Conservation (phyloP, 176 grass and related monocot genomes). For the Areca catechu region DNA sequence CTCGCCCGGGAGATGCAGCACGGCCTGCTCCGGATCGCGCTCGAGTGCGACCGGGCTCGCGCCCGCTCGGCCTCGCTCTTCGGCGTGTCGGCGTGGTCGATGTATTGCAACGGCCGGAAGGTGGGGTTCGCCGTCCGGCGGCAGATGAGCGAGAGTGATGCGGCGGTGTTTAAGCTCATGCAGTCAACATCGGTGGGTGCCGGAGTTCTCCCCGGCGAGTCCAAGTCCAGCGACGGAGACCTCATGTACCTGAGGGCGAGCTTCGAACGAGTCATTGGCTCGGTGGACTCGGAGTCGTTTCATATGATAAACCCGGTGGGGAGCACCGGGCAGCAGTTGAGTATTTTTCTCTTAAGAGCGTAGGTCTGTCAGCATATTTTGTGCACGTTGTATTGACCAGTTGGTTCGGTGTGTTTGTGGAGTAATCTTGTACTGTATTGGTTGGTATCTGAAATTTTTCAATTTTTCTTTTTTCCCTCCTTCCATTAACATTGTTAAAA, state of each 20-base stretch:
- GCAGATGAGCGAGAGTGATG: conserved; percentile 36
- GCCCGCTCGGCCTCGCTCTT: conserved; percentile 12
- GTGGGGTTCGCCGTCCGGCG: conserved; percentile 52
- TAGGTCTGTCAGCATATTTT: too few species aligned
- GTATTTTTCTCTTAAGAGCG: conserved; percentile 57
- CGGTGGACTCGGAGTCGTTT: conserved; percentile 62
- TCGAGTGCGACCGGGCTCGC: conserved; percentile 30
- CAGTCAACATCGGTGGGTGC: conserved; percentile 55
- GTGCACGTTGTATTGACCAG: too few species aligned
- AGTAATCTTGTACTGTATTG: too few species aligned
- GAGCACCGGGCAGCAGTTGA: conserved; percentile 48
- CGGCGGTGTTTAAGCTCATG: conserved; percentile 41
- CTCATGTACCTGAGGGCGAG: conserved; percentile 58
- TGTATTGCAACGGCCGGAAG: conserved; percentile 89
- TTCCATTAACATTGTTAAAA: too few species aligned
- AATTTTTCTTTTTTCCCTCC: too few species aligned
- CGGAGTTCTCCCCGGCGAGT: conserved; percentile 37
- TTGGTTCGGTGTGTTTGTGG: too few species aligned
- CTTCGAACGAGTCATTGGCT: conserved; percentile 60
- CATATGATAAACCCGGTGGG: conserved; percentile 67
- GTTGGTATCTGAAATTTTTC: too few species aligned
- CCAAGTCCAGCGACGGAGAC: conserved; percentile 32
- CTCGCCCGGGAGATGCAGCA: conserved; percentile 52
- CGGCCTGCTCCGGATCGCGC: conserved; percentile 49
- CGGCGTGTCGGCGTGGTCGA: conserved; percentile 44